phyloP scores from a whole-genome alignment of 352 stramenopile genomes.

The Phytophthora sp. region DNA sequence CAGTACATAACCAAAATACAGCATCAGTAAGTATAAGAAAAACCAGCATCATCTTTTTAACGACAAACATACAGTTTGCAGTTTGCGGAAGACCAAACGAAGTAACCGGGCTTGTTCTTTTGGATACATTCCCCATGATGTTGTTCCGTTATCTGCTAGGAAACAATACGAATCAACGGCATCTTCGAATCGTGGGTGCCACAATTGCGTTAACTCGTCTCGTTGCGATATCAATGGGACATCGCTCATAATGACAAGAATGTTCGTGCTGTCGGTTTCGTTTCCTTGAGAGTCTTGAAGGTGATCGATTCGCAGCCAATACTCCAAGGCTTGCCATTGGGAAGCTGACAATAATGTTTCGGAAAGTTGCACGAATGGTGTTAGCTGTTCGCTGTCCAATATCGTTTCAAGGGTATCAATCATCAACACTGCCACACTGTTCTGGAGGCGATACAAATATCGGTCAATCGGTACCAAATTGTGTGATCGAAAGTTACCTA shows the following conservation, averaged over 20 bases:
- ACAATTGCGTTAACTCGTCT: conserved; percentile 27
- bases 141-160: background rate
- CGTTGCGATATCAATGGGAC: conserved; percentile 37
- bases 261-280: conserved; percentile 9
- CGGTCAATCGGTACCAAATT: conserved; percentile 20
- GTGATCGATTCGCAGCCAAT: conserved; percentile 18
- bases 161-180: background rate
- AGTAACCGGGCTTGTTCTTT: conserved; percentile 47
- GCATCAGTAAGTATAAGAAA: background rate
- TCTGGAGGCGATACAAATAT: conserved; percentile 37
- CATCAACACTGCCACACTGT: conserved; percentile 35
- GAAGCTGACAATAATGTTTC: conserved; percentile 34
- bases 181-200: conserved; percentile 7
- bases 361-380: conserved; percentile 38
- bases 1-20: background rate
- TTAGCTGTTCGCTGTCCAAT: conserved; percentile 16
- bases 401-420: conserved; percentile 54
- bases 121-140: conserved; percentile 51
- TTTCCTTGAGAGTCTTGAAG: background rate
- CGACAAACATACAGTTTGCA: conserved; percentile 35
- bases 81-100: conserved; percentile 44
- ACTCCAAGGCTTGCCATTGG: conserved; percentile 49
- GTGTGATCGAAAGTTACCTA: conserved; percentile 26
- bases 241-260: conserved; percentile 63
- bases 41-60: too few species aligned